Evolutionary conservation across 108 stramenopile species (phyloP).

Genomic region (Cyclotella choctawhatcheeana): DNA sequence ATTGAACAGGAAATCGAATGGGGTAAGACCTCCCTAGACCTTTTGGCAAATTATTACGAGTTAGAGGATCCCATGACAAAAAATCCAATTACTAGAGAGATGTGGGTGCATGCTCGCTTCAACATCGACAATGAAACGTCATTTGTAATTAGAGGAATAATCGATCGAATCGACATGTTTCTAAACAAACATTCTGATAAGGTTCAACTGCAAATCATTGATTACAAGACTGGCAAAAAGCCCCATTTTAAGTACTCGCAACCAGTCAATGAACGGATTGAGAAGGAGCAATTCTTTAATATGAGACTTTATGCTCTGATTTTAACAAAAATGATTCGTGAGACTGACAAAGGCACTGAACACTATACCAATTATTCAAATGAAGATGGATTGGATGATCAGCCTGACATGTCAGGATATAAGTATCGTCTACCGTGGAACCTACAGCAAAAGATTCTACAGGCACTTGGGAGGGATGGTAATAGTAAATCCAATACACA

Average conservation of each 20-base stretch:
- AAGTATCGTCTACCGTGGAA: constrained; percentile 45
- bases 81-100: constrained; percentile 75
- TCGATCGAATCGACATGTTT: constrained; percentile 87
- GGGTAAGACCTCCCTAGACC: constrained; percentile 70
- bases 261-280: constrained; percentile 73
- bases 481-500: constrained; percentile 20
- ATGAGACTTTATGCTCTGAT: constrained; percentile 87
- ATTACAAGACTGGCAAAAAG: constrained; percentile 93
- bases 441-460: constrained; percentile 35
- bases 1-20: constrained; percentile 73
- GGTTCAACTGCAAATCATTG: constrained; percentile 68
- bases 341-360: constrained; percentile 12
- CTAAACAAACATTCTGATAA: constrained; percentile 20
- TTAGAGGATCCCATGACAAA: constrained; percentile 72
- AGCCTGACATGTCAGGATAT: constrained; percentile 9
- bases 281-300: constrained; percentile 80
- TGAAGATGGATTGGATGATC: constrained; percentile 1
- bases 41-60: constrained; percentile 78
- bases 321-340: constrained; percentile 63
- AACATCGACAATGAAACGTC: background rate
- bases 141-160: constrained; percentile 78
- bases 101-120: constrained; percentile 73
- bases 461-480: constrained; percentile 3
- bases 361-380: constrained; percentile 1
- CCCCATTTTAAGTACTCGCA: constrained; percentile 84